Percentiles rank a stretch among this genome's conserved stretches.
Conservation (phyloP, 2,329 filamentous ascomycete species). For the Talaromyces verruculosus region DNA sequence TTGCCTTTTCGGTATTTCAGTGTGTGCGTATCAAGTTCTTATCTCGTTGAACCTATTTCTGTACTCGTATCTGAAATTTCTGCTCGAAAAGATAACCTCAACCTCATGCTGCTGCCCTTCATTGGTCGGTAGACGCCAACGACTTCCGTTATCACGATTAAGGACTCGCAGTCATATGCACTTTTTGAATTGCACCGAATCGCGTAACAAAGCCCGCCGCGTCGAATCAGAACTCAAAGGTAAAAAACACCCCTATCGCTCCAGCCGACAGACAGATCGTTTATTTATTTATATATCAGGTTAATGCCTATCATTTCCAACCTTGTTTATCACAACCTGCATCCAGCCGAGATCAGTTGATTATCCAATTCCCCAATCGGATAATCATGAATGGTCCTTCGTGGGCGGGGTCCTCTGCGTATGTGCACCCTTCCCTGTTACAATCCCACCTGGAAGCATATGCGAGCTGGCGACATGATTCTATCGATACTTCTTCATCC, state of each 20-base stretch:
- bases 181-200: not conserved
- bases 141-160: not conserved
- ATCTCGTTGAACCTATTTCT: not conserved
- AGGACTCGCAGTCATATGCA: not conserved
- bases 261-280: not conserved
- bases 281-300: conserved; percentile 5
- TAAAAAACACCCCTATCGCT: not conserved
- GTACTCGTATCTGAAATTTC: not conserved
- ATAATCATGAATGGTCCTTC: conserved; percentile 11
- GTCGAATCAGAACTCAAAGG: not conserved
- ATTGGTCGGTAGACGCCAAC: conserved; percentile 1
- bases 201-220: conserved; percentile 1
- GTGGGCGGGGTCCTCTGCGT: conserved; percentile 12
- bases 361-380: conserved; percentile 10
- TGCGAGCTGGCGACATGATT: not conserved
- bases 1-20: not conserved
- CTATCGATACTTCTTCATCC: not conserved
- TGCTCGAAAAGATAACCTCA: not conserved
- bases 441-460: not conserved
- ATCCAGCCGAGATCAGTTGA: conserved; percentile 7
- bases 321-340: not conserved
- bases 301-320: conserved; percentile 3
- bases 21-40: not conserved
- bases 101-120: not conserved
- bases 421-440: conserved; percentile 11